These are phyloP conservation scores for Trichoderma reesei DNA, from an alignment of 495 filamentous ascomycete species.

Conservation along the genomic window DNA sequence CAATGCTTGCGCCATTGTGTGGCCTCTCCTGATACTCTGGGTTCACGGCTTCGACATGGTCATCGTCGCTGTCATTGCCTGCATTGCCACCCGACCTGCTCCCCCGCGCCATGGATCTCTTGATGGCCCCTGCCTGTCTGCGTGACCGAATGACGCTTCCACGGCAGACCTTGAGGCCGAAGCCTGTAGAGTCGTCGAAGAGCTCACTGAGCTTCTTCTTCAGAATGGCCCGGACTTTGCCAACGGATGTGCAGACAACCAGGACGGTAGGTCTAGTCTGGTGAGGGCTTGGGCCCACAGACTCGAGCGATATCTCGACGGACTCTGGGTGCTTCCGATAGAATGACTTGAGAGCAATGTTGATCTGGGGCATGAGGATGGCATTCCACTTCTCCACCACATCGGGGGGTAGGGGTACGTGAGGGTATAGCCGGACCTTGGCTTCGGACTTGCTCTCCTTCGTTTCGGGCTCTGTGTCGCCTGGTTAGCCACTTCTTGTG, in stretches of 20 bases:
- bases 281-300: slow-evolving; percentile 57
- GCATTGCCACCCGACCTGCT: slow-evolving; percentile 12
- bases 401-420: slow-evolving; percentile 46
- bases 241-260: slow-evolving; percentile 64
- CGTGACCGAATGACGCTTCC: slow-evolving; percentile 60
- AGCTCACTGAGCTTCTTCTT: slow-evolving; percentile 53
- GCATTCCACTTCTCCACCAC: slow-evolving; percentile 62
- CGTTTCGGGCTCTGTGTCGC: background rate
- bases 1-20: slow-evolving; percentile 81
- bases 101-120: slow-evolving; percentile 27
- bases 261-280: slow-evolving; percentile 62
- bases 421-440: slow-evolving; percentile 40
- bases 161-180: slow-evolving; percentile 52
- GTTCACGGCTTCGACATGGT: slow-evolving; percentile 40
- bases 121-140: slow-evolving; percentile 31
- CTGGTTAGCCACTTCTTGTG: background rate
- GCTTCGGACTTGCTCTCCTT: slow-evolving; percentile 20
- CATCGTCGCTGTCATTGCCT: slow-evolving; percentile 1
- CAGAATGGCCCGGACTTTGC: slow-evolving; percentile 58
- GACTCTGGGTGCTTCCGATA: slow-evolving; percentile 61
- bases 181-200: slow-evolving; percentile 48
- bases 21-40: slow-evolving; percentile 64
- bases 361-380: slow-evolving; percentile 59
- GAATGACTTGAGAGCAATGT: slow-evolving; percentile 46
- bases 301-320: slow-evolving; percentile 63